Percentiles rank a stretch among this genome's conserved stretches.
phyloP scores from a whole-genome alignment of 2,329 filamentous ascomycete species.

The Chrysoporthe cubensis region DNA sequence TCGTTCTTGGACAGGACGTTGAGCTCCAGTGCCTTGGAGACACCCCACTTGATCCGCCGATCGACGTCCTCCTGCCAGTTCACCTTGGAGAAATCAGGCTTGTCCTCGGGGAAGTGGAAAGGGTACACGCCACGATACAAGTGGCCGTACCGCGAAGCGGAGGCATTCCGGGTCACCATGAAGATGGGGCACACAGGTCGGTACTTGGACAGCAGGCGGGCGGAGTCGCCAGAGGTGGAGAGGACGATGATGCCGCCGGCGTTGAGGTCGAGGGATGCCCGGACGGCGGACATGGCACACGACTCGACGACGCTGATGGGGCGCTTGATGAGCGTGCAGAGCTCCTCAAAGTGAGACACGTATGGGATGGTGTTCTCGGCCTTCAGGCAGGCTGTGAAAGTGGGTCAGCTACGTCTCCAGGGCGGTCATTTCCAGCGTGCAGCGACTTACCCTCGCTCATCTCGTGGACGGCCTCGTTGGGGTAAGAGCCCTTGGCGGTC shows the following conservation, averaged over 20 bases:
- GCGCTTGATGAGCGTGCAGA: constrained; percentile 80
- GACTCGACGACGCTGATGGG: constrained; percentile 90
- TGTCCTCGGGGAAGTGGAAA: constrained; percentile 89
- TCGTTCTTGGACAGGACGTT: constrained; percentile 74
- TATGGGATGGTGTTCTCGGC: constrained; percentile 98
- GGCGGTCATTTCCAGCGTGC: too few relatives aligned
- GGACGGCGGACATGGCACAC: constrained; percentile 95
- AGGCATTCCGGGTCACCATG: constrained; percentile 91
- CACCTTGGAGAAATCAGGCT: constrained; percentile 90
- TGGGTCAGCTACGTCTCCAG: neutral
- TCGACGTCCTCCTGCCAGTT: constrained; percentile 99
- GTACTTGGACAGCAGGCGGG: constrained; percentile 96
- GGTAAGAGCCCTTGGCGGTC: constrained; percentile 97
- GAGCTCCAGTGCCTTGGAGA: constrained; percentile 83
- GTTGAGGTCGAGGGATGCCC: constrained; percentile 92
- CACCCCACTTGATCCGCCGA: constrained; percentile 95
- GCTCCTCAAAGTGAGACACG: constrained; percentile 94
- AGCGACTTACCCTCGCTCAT: constrained; percentile 78
- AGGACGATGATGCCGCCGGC: constrained; percentile 95
- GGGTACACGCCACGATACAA: constrained; percentile 98
- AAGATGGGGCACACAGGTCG: constrained; percentile 98
- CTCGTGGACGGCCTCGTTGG: constrained; percentile 88
- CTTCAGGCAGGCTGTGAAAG: constrained; percentile 70
- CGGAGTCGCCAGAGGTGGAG: constrained; percentile 93
- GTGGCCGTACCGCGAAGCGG: constrained; percentile 87